Base-by-base conservation (phyloP, 495 filamentous ascomycete genomes). In the Filosporella fistucella region DNA sequence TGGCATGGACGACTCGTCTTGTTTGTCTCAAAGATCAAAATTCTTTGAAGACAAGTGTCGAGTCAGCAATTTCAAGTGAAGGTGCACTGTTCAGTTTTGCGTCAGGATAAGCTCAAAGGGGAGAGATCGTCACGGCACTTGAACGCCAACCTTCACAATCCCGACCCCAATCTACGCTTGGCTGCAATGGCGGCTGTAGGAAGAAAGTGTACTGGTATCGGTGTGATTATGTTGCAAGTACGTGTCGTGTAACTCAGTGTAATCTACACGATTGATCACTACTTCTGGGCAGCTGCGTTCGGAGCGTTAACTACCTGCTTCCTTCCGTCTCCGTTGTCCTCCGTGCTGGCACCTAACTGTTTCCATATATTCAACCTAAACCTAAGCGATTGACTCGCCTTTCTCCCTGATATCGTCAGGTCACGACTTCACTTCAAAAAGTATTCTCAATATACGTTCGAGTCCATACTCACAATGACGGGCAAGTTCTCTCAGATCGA, bases 401-500 rank as follows among this genome's bases (percentile, higher is more conserved):
- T n/a, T n/a, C n/a, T n/a, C n/a, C n/a, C n/a, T n/a, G n/a, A n/a
- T n/a, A n/a, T n/a, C n/a, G n/a, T n/a, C n/a, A n/a, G n/a, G n/a
- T n/a, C n/a, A n/a, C n/a, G n/a, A n/a, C n/a, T n/a, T n/a, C 10
- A 44, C 22, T 33, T 17, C n/a, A 11, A 38, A 36, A 1, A 16
- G 18, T 20, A 16, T 16, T 48, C 17, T 11, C 25, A 25, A 2
- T 6, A 21, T 7, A n/a, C n/a, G n/a, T n/a, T n/a, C n/a, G n/a
- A 9, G 16, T 18, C 2, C 26, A 9, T 17, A 3, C 5, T 41
- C 46, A 45, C 18, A 0, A 56, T 56, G 53, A 51, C 47, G 1
- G 53, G 53, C 13, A 47, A 56, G 16, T 56, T 51, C 47, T 43
- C 53, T 13, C 13, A 22, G 21, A 35, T 37, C 4, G 47, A 56